Percentiles rank a stretch among this genome's conserved stretches.
Conservation (phyloP, 2,329 filamentous ascomycete species). For the Albophoma yamanashiensis region DNA sequence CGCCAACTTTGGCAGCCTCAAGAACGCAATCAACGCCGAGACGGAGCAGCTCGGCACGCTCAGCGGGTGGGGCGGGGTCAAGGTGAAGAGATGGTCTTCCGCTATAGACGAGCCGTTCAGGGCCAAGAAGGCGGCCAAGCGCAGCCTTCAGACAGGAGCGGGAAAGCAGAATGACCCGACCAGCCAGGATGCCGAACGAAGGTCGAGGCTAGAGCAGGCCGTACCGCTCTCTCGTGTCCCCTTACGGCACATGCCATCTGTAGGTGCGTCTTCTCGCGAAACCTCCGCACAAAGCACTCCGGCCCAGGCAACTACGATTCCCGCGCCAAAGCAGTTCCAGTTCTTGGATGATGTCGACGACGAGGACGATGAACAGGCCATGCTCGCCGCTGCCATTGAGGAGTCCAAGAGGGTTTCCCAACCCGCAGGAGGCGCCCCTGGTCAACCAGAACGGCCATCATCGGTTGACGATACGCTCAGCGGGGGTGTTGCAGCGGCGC, state of each 20-base stretch:
- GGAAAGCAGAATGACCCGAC: background rate
- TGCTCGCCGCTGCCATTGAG: constrained; percentile 36
- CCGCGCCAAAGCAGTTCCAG: constrained; percentile 22
- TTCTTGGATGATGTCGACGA: constrained; percentile 31
- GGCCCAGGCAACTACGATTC: background rate
- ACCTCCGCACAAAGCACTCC: background rate
- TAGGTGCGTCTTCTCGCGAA: background rate
- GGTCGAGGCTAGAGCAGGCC: constrained; percentile 24
- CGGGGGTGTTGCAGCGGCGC: constrained; percentile 48
- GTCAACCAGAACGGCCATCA: constrained; percentile 5
- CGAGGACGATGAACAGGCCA: constrained; percentile 27
- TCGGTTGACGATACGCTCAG: constrained; percentile 31
- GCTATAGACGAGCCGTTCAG: constrained; percentile 81
- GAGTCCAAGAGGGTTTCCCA: constrained; percentile 30
- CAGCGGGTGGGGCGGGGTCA: constrained; percentile 92
- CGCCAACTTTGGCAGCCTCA: constrained; percentile 81
- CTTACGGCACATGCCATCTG: constrained; percentile 26
- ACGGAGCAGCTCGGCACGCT: constrained; percentile 77
- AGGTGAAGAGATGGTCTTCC: constrained; percentile 76
- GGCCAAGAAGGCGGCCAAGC: constrained; percentile 57
- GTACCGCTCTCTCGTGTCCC: constrained; percentile 28
- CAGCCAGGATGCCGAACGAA: constrained; percentile 8
- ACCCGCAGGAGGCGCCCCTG: constrained; percentile 11
- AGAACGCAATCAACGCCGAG: constrained; percentile 76
- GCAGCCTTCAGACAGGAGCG: constrained; percentile 11